Conservation (phyloP, 2,329 filamentous ascomycete genomes). For the Colletotrichum sojae region DNA sequence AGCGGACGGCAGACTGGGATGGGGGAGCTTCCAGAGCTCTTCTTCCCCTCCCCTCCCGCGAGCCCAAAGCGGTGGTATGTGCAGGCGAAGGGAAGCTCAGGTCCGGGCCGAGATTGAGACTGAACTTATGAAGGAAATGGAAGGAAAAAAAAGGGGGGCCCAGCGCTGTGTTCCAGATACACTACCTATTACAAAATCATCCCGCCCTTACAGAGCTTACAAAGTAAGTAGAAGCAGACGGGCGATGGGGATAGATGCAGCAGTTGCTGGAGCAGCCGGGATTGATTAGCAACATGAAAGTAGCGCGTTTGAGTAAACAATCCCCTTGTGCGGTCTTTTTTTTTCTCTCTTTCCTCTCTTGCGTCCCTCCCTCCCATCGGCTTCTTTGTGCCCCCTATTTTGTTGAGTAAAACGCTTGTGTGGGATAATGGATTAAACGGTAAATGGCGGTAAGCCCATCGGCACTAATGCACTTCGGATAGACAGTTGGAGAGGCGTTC, state of each 20-base stretch:
- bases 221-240: neutral
- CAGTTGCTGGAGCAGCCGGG: slow-evolving; percentile 32
- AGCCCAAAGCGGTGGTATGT: neutral
- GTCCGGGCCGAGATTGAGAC: slow-evolving; percentile 15
- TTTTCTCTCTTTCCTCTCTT: neutral
- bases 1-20: slow-evolving; percentile 20
- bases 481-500: slow-evolving; percentile 9
- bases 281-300: slow-evolving; percentile 1
- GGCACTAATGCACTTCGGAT: slow-evolving; percentile 24
- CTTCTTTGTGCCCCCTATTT: neutral
- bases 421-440: slow-evolving; percentile 16
- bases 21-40: slow-evolving; percentile 28
- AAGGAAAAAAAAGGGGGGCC: slow-evolving; percentile 10
- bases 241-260: neutral
- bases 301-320: slow-evolving; percentile 12
- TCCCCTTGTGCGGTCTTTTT: neutral
- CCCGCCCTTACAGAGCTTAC: neutral
- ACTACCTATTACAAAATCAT: neutral
- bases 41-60: slow-evolving; percentile 22
- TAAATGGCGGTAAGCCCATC: slow-evolving; percentile 27
- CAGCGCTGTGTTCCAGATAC: slow-evolving; percentile 32
- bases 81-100: neutral
- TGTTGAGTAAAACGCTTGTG: slow-evolving; percentile 3
- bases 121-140: slow-evolving; percentile 12
- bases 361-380: neutral